phyloP scores from a whole-genome alignment of 140 eudicot genomes.

The Artemisia princeps region DNA sequence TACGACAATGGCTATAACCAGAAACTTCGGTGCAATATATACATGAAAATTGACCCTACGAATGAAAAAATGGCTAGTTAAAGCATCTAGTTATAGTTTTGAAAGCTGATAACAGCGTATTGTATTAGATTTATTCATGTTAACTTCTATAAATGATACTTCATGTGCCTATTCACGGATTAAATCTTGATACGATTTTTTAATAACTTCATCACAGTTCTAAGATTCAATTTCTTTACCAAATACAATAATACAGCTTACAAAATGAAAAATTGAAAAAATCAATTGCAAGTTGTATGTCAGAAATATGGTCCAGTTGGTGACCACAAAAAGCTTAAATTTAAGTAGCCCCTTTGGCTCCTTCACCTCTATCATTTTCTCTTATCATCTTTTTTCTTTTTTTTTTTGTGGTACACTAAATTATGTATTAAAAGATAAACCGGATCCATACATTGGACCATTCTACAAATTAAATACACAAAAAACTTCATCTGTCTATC shows the following conservation, averaged over 20 bases:
- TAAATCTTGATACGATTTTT: neutral
- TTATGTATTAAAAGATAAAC: slow-evolving; percentile 8
- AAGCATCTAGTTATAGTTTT: too few relatives aligned
- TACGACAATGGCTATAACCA: too few relatives aligned
- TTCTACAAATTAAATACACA: slow-evolving; percentile 17
- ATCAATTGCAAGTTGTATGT: slow-evolving; percentile 28
- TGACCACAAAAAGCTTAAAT: slow-evolving; percentile 31
- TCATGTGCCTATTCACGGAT: neutral
- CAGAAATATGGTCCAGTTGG: slow-evolving; percentile 32
- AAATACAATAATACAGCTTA: neutral
- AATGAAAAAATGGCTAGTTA: too few relatives aligned
- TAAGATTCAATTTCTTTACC: neutral
- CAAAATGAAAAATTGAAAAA: neutral
- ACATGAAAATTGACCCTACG: too few relatives aligned
- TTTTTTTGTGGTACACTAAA: slow-evolving; percentile 5
- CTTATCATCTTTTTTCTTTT: neutral
- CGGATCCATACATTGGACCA: slow-evolving; percentile 18
- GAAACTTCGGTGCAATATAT: too few relatives aligned
- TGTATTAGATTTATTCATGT: too few relatives aligned
- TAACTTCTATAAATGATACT: too few relatives aligned
- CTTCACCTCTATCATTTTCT: slow-evolving; percentile 25
- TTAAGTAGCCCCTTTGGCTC: slow-evolving; percentile 15
- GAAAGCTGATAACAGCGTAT: too few relatives aligned
- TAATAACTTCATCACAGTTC: neutral
- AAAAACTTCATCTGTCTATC: slow-evolving; percentile 10